phyloP scores from a whole-genome alignment of 75 land plant genomes.

The Isoetes taiwanensis region DNA sequence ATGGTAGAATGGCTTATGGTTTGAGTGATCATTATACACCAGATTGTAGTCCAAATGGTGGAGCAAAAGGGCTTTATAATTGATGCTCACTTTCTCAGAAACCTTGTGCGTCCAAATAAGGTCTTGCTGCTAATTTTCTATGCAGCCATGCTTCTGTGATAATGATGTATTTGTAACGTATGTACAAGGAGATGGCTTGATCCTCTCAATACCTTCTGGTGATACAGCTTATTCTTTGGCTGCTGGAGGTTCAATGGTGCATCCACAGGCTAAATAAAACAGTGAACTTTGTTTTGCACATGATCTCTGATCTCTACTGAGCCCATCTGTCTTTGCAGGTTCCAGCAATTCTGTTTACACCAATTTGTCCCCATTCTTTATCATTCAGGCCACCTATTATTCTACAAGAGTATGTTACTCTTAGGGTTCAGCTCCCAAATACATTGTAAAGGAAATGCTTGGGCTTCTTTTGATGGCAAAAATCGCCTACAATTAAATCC shows the following conservation, averaged over 20 bases:
- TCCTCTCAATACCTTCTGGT: conserved; percentile 92
- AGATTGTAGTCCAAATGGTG: no score
- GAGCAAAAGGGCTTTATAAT: no score
- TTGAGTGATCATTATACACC: no score
- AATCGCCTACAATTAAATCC: conserved; percentile 50
- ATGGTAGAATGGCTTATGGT: no score
- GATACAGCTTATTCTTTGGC: conserved; percentile 99
- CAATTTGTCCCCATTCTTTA: conserved; percentile 95
- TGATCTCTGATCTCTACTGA: no score
- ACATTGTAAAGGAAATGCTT: conserved; percentile 81
- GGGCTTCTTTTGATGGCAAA: conserved; percentile 96
- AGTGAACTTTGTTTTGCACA: not conserved
- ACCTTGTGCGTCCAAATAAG: no score
- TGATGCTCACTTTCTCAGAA: no score
- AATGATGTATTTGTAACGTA: conserved; percentile 59
- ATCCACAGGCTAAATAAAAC: conserved; percentile 59
- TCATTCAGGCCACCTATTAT: conserved; percentile 93
- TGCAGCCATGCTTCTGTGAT: conserved; percentile 96
- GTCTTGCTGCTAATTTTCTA: no score
- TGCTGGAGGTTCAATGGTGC: conserved; percentile 99
- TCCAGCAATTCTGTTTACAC: conserved; percentile 92
- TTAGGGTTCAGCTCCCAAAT: conserved; percentile 63
- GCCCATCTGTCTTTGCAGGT: conserved; percentile 66
- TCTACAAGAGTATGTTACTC: conserved; percentile 74
- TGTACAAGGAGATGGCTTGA: conserved; percentile 95